phyloP scores from a whole-genome alignment of 352 stramenopile species.

The Pythium angustatum region DNA sequence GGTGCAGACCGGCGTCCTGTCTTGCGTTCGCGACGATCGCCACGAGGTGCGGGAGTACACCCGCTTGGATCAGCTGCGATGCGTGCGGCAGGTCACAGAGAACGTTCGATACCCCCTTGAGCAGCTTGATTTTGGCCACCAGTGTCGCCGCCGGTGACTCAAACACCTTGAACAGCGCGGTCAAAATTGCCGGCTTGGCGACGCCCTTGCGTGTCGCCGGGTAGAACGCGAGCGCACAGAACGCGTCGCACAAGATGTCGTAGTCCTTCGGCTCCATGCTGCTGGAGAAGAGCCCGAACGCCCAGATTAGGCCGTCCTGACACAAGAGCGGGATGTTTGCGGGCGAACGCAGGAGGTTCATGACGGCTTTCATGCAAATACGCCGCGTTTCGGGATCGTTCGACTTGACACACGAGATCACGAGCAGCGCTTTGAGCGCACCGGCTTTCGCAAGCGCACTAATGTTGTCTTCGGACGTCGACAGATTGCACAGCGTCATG shows the following conservation, averaged over 20 bases:
- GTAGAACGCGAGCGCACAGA: slow-evolving; percentile 64
- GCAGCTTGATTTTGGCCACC: slow-evolving; percentile 40
- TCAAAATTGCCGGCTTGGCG: slow-evolving; percentile 43
- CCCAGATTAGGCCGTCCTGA: slow-evolving; percentile 72
- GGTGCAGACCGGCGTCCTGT: background rate
- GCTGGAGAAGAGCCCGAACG: slow-evolving; percentile 59
- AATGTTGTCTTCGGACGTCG: slow-evolving; percentile 87
- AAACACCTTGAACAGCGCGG: slow-evolving; percentile 48
- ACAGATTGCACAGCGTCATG: slow-evolving; percentile 93
- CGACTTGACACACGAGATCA: slow-evolving; percentile 80
- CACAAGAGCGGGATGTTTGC: slow-evolving; percentile 58
- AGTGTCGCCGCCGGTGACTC: slow-evolving; percentile 14
- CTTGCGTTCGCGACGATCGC: slow-evolving; percentile 17
- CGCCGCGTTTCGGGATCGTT: slow-evolving; percentile 75
- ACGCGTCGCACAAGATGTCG: slow-evolving; percentile 64
- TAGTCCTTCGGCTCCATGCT: slow-evolving; percentile 59
- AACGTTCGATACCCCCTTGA: slow-evolving; percentile 54
- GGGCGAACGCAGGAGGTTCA: slow-evolving; percentile 59
- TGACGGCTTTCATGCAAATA: slow-evolving; percentile 69
- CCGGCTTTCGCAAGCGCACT: slow-evolving; percentile 87
- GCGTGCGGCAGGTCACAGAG: slow-evolving; percentile 42
- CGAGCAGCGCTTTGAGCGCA: slow-evolving; percentile 86
- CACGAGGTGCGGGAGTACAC: slow-evolving; percentile 33
- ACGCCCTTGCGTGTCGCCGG: slow-evolving; percentile 44
- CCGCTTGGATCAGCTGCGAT: slow-evolving; percentile 27